Base-by-base conservation (phyloP, 2,329 filamentous ascomycete genomes). In the Talaromyces sp. region DNA sequence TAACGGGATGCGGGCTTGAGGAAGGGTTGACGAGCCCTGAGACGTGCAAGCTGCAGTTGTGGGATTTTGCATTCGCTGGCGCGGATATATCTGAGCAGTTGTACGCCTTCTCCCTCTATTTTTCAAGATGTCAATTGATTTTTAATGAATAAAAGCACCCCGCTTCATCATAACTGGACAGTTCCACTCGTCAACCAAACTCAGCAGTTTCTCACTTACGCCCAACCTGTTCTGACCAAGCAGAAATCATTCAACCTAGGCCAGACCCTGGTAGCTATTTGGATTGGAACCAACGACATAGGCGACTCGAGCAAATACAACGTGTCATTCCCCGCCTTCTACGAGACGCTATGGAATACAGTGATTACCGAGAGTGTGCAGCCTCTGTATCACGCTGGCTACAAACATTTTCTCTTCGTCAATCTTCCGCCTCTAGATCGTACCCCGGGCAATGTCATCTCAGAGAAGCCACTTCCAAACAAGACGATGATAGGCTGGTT, bases 211-310 rank as follows among this genome's bases (percentile, higher is more conserved):
- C 66, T 74, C 3, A 66, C 66, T 1, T 82, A 82, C 63, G 82
- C 72, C 9, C 71, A 81, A 55, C 74, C 74, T 0, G 75, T 76
- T 11, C 72, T 82, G 3, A 62, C 55, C 9, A 47, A 66, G 9
- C 55, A 77, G 19, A 66, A 78, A 10, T 70, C 75, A 17, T 65
- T 71, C 4, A 28, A 33, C 9, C 13, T 47, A 6, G 70, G 61
- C 17, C 28, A 76, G 19, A 75, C 79, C 1, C 71, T 85, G 1
- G 76, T 84, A 0, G 78, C 79, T 2, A 68, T 84, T 42, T 85
- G 80, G 79, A 85, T 85, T 53, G 84, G 81, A 2, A 73, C 85
- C 62, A 85, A 85, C 67, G 83, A 85, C 61, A 82, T 85, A 63
- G 77, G 75, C 64, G 82, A 85, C 66, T 78, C 78, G 7, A 73